phyloP scores from a whole-genome alignment of 768 basidiomycete species.

The Boletellus ananiceps region DNA sequence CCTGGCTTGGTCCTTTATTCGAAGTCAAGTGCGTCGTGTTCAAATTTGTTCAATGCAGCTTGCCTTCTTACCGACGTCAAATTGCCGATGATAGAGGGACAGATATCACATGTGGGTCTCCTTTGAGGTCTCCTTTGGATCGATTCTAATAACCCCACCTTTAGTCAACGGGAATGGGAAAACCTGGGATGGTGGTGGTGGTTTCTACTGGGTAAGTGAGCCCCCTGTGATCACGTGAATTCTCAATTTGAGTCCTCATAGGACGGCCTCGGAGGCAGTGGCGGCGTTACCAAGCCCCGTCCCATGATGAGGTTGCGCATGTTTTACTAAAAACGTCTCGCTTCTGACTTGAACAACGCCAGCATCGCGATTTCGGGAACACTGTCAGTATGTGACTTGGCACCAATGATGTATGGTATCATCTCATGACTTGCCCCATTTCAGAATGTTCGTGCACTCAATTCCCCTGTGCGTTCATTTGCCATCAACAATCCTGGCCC shows the following conservation, averaged over 20 bases:
- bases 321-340: neutral
- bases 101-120: slow-evolving; percentile 43
- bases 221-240: neutral
- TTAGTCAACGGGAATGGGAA: slow-evolving; percentile 39
- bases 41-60: neutral
- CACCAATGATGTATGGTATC: neutral
- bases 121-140: neutral
- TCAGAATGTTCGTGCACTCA: slow-evolving; percentile 36
- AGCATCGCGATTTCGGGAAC: slow-evolving; percentile 41
- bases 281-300: slow-evolving; percentile 19
- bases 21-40: slow-evolving; percentile 37
- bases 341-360: neutral
- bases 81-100: slow-evolving; percentile 36
- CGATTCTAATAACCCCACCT: neutral
- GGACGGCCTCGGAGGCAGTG: slow-evolving; percentile 24
- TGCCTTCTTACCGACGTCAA: neutral
- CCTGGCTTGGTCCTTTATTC: slow-evolving; percentile 54
- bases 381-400: slow-evolving; percentile 26
- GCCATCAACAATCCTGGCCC: slow-evolving; percentile 26
- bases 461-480: slow-evolving; percentile 37
- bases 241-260: slow-evolving; percentile 1
- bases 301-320: slow-evolving; percentile 39
- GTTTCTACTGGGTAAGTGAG: slow-evolving; percentile 39
- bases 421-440: neutral
- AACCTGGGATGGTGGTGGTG: slow-evolving; percentile 40